phyloP scores from a whole-genome alignment of 768 basidiomycete genomes.

The Porphyrellus cyaneotinctus region DNA sequence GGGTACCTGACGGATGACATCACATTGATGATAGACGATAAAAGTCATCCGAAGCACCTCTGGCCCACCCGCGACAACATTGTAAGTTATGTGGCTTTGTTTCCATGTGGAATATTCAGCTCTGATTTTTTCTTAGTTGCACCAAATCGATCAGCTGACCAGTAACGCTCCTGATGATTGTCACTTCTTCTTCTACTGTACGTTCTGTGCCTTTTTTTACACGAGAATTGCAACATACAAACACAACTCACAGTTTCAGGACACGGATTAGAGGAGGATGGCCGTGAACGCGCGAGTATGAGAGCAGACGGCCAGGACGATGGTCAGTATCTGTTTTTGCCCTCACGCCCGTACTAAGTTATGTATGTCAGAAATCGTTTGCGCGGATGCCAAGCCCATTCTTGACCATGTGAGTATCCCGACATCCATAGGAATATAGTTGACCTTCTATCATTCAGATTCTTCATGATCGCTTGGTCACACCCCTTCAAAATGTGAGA shows the following conservation, averaged over 20 bases:
- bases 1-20: slow-evolving; percentile 40
- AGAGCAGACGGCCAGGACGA: slow-evolving; percentile 50
- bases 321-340: slow-evolving; percentile 30
- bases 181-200: slow-evolving; percentile 55
- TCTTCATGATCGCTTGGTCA: slow-evolving; percentile 19
- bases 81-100: slow-evolving; percentile 27
- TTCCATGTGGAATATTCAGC: background rate
- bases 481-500: slow-evolving; percentile 16
- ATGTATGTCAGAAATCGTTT: slow-evolving; percentile 17
- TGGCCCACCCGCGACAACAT: slow-evolving; percentile 45
- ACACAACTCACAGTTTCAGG: slow-evolving; percentile 15
- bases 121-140: slow-evolving; percentile 24
- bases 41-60: slow-evolving; percentile 21
- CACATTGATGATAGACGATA: slow-evolving; percentile 40
- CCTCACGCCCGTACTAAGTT: background rate
- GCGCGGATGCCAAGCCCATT: slow-evolving; percentile 18
- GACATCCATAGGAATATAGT: background rate
- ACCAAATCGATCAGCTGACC: slow-evolving; percentile 41
- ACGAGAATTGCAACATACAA: background rate
- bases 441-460: slow-evolving; percentile 8
- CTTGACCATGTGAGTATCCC: slow-evolving; percentile 19
- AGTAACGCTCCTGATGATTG: slow-evolving; percentile 40
- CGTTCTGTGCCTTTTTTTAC: slow-evolving; percentile 2
- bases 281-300: slow-evolving; percentile 25
- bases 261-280: slow-evolving; percentile 18